Conservation (phyloP, 176 grass and related monocot genomes). For the Hsuehochloa calcarea region DNA sequence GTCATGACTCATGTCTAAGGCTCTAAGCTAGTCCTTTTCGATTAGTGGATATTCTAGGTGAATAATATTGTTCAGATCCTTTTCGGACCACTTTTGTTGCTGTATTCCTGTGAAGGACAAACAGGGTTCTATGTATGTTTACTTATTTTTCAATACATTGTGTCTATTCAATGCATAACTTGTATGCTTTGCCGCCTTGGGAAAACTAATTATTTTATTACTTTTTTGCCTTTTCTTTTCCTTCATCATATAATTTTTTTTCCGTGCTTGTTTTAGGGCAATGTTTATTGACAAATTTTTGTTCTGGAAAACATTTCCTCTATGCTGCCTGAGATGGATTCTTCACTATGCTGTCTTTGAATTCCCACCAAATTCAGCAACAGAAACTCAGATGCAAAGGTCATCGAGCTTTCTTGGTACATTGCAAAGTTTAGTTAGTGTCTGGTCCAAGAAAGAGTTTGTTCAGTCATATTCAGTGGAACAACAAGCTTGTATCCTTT, state of each 20-base stretch:
- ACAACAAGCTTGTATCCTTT: constrained; percentile 99
- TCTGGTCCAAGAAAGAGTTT: constrained; percentile 90
- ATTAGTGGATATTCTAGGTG: not conserved
- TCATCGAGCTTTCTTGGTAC: constrained; percentile 50
- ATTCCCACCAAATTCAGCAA: constrained; percentile 51
- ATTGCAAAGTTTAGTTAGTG: constrained; percentile 52
- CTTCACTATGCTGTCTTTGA: constrained; percentile 89
- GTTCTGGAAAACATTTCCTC: constrained; percentile 89
- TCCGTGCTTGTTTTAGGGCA: constrained; percentile 45
- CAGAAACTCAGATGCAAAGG: constrained; percentile 44
- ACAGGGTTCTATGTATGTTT: not conserved
- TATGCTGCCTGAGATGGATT: constrained; percentile 88
- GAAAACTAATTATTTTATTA: not conserved
- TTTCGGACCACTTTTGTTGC: not conserved
- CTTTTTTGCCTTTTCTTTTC: constrained; percentile 21
- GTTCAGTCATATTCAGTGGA: constrained; percentile 93
- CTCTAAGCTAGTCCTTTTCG: not conserved
- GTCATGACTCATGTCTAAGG: constrained; percentile 28
- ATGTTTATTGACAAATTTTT: constrained; percentile 95
- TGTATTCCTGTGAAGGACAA: not conserved
- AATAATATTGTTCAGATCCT: constrained; percentile 9
- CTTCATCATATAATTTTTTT: constrained; percentile 18
- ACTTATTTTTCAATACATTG: not conserved
- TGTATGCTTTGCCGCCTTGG: not conserved
- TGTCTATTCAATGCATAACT: not conserved